Conservation (phyloP, 345 rosid genomes). For the Bruguiera gymnorhiza region DNA sequence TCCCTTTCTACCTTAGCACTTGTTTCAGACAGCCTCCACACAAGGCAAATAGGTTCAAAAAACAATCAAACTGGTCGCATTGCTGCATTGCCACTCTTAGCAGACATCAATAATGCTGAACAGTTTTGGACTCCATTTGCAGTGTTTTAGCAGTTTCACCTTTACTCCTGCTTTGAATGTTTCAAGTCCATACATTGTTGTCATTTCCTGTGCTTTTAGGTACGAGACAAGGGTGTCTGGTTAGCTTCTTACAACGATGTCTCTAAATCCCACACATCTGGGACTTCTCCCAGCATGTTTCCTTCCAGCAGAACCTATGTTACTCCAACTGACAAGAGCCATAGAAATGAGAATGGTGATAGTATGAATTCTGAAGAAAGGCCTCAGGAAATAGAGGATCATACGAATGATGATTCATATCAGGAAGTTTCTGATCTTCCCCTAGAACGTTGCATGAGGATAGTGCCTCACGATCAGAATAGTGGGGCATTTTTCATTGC, state of each 20-base stretch:
- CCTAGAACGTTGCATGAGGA: constrained; percentile 82
- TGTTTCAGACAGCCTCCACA: too few species aligned
- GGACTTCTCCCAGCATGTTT: constrained; percentile 70
- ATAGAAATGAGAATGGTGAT: constrained; percentile 31
- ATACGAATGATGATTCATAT: constrained; percentile 32
- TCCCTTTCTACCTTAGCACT: too few species aligned
- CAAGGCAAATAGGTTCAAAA: neutral
- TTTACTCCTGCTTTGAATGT: too few species aligned
- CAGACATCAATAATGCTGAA: neutral
- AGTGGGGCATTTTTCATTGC: constrained; percentile 92
- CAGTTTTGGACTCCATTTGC: constrained; percentile 2
- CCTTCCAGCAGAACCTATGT: constrained; percentile 57
- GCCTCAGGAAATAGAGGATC: constrained; percentile 20
- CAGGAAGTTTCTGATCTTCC: constrained; percentile 73
- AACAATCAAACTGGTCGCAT: too few species aligned
- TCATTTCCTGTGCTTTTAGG: constrained; percentile 32
- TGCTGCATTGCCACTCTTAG: neutral
- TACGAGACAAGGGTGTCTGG: constrained; percentile 70
- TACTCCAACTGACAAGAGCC: constrained; percentile 23
- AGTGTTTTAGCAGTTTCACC: neutral
- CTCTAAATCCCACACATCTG: constrained; percentile 43
- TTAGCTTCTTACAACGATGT: constrained; percentile 69
- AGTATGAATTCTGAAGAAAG: constrained; percentile 31
- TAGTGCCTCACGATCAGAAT: constrained; percentile 95
- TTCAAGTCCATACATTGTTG: too few species aligned